A percentile compares a stretch with the other conserved stretches of the same genome.
phyloP scores from a whole-genome alignment of 768 basidiomycete species.

The Cystobasidium tubakii region DNA sequence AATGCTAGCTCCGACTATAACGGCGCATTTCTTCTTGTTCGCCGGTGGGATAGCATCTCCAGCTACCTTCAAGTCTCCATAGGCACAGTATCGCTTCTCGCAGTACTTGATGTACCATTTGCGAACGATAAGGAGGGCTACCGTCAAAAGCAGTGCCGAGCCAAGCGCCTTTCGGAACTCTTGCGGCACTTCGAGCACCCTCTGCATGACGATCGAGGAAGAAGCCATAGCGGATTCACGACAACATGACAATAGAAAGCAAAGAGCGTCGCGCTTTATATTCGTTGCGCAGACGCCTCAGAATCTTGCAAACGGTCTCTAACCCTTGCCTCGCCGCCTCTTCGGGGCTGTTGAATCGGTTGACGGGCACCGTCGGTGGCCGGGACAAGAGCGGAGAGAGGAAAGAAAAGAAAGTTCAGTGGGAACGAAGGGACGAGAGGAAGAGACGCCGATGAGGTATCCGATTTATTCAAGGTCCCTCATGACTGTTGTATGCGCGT shows the following conservation, averaged over 20 bases:
- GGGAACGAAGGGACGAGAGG: too few relatives aligned
- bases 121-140: slow-evolving; percentile 6
- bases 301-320: too few relatives aligned
- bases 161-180: background rate
- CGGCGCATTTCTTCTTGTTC: background rate
- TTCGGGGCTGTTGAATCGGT: too few relatives aligned
- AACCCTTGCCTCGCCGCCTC: too few relatives aligned
- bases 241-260: background rate
- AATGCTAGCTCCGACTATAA: slow-evolving; percentile 14
- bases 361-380: too few relatives aligned
- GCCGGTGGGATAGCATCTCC: background rate
- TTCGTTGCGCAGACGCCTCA: too few relatives aligned
- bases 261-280: background rate
- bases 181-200: background rate
- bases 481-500: too few relatives aligned
- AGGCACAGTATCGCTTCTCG: slow-evolving; percentile 11
- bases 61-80: slow-evolving; percentile 9
- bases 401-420: too few relatives aligned
- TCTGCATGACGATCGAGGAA: background rate
- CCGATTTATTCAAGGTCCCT: too few relatives aligned
- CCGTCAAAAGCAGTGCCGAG: background rate
- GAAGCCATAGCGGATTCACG: background rate
- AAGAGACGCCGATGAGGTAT: too few relatives aligned
- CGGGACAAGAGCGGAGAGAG: too few relatives aligned
- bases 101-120: background rate